Percentiles rank a stretch among this genome's conserved stretches.
phyloP scores from a whole-genome alignment of 2,329 filamentous ascomycete species.

The Eutypa lata region DNA sequence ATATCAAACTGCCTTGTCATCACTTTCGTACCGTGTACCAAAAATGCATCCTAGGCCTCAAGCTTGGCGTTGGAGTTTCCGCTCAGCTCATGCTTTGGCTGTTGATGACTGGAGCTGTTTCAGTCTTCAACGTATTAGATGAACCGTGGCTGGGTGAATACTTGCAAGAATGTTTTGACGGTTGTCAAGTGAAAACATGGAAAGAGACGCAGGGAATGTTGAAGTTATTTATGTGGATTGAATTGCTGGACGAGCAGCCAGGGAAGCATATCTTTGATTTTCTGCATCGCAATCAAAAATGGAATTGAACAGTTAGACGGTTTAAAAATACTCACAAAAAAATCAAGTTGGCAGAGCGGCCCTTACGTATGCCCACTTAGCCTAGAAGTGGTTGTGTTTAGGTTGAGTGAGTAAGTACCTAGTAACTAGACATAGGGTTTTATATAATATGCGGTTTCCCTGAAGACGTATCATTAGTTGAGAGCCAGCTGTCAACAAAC shows the following conservation, averaged over 20 bases:
- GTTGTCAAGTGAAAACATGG: conserved; percentile 16
- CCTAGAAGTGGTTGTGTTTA: too few relatives aligned
- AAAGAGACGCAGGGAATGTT: conserved; percentile 19
- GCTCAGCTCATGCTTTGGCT: conserved; percentile 23
- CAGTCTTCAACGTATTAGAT: conserved; percentile 17
- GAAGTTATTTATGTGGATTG: conserved; percentile 29
- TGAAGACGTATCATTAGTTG: too few relatives aligned
- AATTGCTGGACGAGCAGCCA: conserved; percentile 24
- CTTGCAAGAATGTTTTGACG: conserved; percentile 14
- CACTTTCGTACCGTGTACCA: conserved; percentile 14
- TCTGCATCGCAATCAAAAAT: too few relatives aligned
- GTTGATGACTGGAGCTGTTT: conserved; percentile 20
- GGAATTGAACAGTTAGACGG: too few relatives aligned
- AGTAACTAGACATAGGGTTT: too few relatives aligned
- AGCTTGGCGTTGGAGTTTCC: conserved; percentile 4
- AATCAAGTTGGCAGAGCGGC: too few relatives aligned
- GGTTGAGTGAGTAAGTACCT: too few relatives aligned
- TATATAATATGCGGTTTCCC: too few relatives aligned
- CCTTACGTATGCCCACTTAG: too few relatives aligned
- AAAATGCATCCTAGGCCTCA: conserved; percentile 13
- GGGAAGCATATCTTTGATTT: conserved; percentile 26
- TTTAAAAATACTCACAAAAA: too few relatives aligned
- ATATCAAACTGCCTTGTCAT: conserved; percentile 19
- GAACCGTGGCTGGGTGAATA: conserved; percentile 19
- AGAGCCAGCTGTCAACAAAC: too few relatives aligned